Percentiles rank a stretch among this genome's conserved stretches.
Conservation (phyloP, 1,139 yeast species). For the Pichia sp. region DNA sequence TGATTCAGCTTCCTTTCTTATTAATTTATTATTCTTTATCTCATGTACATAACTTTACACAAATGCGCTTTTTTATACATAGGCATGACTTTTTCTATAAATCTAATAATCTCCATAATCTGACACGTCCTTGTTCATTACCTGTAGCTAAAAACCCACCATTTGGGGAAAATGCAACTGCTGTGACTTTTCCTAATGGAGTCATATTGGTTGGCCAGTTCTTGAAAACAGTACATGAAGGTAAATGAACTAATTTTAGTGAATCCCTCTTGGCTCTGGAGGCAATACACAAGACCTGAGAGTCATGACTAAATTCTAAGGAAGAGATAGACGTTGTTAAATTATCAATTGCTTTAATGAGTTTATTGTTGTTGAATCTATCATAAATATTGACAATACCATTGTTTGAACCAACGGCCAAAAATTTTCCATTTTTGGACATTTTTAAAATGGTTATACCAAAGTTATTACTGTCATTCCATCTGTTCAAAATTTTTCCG, state of each 20-base stretch:
- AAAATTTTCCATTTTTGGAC: conserved; percentile 54
- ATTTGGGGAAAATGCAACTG: conserved; percentile 73
- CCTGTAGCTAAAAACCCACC: conserved; percentile 84
- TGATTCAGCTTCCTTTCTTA: too few species aligned
- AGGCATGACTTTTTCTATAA: conserved; percentile 22
- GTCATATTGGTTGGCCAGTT: conserved; percentile 99
- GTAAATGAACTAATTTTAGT: conserved; percentile 77
- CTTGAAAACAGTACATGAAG: conserved; percentile 75
- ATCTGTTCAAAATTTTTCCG: conserved; percentile 47
- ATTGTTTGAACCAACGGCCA: conserved; percentile 81
- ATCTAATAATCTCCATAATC: conserved; percentile 84
- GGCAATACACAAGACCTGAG: conserved; percentile 81
- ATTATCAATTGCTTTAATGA: conserved; percentile 63
- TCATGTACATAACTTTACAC: not conserved
- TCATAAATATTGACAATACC: conserved; percentile 92
- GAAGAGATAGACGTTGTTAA: conserved; percentile 75
- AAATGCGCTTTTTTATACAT: not conserved
- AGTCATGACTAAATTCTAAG: conserved; percentile 74
- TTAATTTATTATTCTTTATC: not conserved
- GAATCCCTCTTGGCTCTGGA: conserved; percentile 85
- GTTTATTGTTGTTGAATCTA: conserved; percentile 31
- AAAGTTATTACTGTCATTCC: conserved; percentile 85
- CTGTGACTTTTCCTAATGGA: conserved; percentile 87
- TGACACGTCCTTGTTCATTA: conserved; percentile 82
- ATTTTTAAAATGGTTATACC: conserved; percentile 72